Base-by-base conservation (phyloP, 176 grass and related monocot species). In the Dactylis glomerata region DNA sequence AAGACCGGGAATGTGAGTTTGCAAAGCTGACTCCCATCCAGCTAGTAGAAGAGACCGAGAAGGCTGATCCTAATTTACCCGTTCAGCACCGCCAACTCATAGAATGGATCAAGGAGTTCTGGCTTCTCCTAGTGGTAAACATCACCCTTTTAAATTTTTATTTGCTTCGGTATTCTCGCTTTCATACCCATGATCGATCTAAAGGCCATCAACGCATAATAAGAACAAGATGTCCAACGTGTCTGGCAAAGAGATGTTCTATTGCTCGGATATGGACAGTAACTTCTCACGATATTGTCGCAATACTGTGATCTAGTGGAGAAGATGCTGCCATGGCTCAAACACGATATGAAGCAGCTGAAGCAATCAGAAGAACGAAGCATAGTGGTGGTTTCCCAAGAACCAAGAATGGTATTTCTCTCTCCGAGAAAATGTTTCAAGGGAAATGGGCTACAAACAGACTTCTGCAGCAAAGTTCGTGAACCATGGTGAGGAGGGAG, bases 1-100 rank as follows among this genome's bases (percentile, higher is more conserved):
- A 97, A 91, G 95, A 97, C 14, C 81, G 92, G 15, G 95, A 94
- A 1, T 93, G 88, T 26, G 95, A 97, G 73, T 97, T 97, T 80
- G 92, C 92, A 24, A 97, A 94, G 87, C 41, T 97, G 16, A 97
- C 77, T 62, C 95, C 90, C 13, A 88, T 94, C 73, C 88, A 97
- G 75, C 85, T 94, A 62, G 79, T 97, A 56, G 84, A 93, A 88
- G 95, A 94, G 87, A 94, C 95, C 50, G 90, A 94, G 77, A 94
- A 97, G 79, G 88, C 95, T 27, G 90, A 97, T 75, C 88, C 88
- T 26, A 80, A 88, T 22, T 72, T 97, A 26, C 88, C 95, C 52
- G 20, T 97, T 56, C 92, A 94, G 54, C 95, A 97, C 78, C 81
- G 57, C 15, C 73, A 58, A 30, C 95, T 97, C 51, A 77, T 94